Conservation (phyloP, 1,284 basidiomycete species). For the Coniophora puteana region DNA sequence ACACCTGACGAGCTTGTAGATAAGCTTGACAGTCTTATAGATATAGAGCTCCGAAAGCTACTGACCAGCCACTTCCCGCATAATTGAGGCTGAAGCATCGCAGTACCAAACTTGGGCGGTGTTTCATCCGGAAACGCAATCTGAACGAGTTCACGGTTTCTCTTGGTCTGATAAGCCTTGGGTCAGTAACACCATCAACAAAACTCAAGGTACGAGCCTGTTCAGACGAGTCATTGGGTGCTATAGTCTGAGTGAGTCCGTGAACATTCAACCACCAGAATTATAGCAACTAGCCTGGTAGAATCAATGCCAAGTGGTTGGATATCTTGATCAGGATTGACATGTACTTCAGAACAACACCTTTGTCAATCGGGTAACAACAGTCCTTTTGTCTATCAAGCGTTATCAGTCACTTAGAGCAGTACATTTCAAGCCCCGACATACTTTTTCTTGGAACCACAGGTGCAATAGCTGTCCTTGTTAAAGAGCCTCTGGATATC, state of each 20-base stretch:
- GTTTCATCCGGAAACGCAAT: constrained; percentile 52
- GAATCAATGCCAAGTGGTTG: constrained; percentile 80
- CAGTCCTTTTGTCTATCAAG: constrained; percentile 57
- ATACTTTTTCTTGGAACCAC: constrained; percentile 55
- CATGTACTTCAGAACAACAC: constrained; percentile 71
- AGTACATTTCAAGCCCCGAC: no score
- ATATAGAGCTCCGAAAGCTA: no score
- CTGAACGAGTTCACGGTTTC: constrained; percentile 57
- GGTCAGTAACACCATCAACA: not conserved
- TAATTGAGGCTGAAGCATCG: constrained; percentile 56
- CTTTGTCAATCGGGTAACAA: constrained; percentile 56
- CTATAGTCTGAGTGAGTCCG: constrained; percentile 27
- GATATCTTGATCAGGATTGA: constrained; percentile 79
- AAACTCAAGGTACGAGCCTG: constrained; percentile 40
- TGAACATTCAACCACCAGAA: not conserved
- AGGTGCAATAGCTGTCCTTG: constrained; percentile 70
- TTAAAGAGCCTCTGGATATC: constrained; percentile 64
- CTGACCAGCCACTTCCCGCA: constrained; percentile 85
- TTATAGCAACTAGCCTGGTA: constrained; percentile 51
- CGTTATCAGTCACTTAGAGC: not conserved
- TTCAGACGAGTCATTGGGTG: constrained; percentile 57
- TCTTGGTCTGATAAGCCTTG: constrained; percentile 36
- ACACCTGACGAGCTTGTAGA: constrained; percentile 40
- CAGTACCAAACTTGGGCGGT: constrained; percentile 56
- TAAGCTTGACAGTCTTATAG: not conserved